A percentile compares a stretch with the other conserved stretches of the same genome.
Evolutionary conservation across 345 rosid species (phyloP).

Genomic region (Murraya paniculata): DNA sequence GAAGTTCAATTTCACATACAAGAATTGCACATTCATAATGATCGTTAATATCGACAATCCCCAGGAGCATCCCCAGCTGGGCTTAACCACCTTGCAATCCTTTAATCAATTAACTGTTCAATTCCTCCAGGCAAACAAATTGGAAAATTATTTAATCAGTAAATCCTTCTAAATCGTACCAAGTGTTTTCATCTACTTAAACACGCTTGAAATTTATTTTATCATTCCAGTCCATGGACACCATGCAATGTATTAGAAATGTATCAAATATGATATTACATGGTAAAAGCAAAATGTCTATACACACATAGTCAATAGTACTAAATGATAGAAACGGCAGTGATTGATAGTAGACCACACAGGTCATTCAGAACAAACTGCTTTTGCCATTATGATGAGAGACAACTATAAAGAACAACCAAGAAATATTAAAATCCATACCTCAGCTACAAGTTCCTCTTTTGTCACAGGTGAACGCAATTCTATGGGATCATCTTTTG

Average conservation of each 20-base stretch:
- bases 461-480: constrained; percentile 62
- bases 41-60: neutral
- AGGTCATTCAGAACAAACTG: neutral
- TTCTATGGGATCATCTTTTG: constrained; percentile 76
- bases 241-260: neutral
- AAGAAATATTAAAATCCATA: constrained; percentile 15
- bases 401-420: neutral
- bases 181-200: neutral
- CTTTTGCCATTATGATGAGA: neutral
- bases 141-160: neutral
- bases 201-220: neutral
- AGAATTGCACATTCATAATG: neutral
- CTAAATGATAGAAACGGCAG: neutral
- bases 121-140: neutral
- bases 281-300: neutral
- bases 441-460: constrained; percentile 79
- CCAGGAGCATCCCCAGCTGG: neutral
- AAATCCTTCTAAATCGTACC: neutral
- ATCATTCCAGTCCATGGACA: neutral
- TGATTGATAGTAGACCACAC: neutral
- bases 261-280: neutral
- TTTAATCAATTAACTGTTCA: neutral
- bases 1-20: neutral
- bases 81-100: neutral
- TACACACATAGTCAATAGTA: no score